Base-by-base conservation (phyloP, 495 filamentous ascomycete genomes). In the Penicillium dipodomyicola region DNA sequence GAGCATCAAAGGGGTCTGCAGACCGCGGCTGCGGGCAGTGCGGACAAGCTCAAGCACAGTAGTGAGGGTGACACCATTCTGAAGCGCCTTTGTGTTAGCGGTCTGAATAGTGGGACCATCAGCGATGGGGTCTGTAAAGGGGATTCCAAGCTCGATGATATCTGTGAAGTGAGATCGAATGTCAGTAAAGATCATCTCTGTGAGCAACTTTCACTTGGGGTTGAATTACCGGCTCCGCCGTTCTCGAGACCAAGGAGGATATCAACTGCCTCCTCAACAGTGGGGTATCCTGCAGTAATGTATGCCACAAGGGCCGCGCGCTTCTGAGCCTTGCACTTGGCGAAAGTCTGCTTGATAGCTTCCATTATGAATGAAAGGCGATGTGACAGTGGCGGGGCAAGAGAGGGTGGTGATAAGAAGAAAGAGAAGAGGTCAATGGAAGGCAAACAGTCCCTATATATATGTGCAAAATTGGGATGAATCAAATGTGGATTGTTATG, bases 101-200 rank as follows among this genome's bases (percentile, higher is more conserved):
- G 85, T 93, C 73, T 97, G 92, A 62, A 97, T 96, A 4, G 91
- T 95, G 10, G 92, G 92, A 10, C 92, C 92, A 72, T 97, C 92
- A 53, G 92, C 92, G 74, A 96, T 97, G 20, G 94, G 94, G 67
- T 99, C 94, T 49, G 95, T 97, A 81, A 99, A 99, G 43, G 95
- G 95, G 40, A 96, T 80, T 39, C 92, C 91, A 45, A 47, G 52
- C 43, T 54, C 52, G n/a, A 54, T 54, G 32, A 54, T 54, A 39
- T 54, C 52, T 54, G 12, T 35, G 27, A 19, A 12, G 17, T 15
- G 35, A 25, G 29, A 22, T 15, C 14, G 40, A 14, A 7, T 49
- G 27, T 37, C 8, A 43, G 29, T 60, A 39, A 40, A 44, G 32
- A 22, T 19, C 17, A 48, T 44, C 46, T 49, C 45, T 10, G 9